Conservation (phyloP, 1,284 basidiomycete genomes). For the Dichomitus squalens region DNA sequence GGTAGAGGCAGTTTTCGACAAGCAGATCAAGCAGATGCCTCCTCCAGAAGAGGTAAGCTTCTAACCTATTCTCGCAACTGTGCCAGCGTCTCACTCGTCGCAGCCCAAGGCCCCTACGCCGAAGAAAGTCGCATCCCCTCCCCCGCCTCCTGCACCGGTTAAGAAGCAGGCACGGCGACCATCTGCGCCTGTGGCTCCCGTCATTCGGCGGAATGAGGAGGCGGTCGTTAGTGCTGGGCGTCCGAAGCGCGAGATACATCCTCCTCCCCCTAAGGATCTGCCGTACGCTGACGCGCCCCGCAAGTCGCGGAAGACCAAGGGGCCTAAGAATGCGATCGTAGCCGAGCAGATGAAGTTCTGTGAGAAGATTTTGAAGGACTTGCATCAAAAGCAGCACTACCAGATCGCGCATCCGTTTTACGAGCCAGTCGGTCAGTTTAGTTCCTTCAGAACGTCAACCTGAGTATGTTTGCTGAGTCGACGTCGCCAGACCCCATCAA, state of each 20-base stretch:
- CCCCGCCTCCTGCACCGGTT: conserved; percentile 34
- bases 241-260: conserved; percentile 96
- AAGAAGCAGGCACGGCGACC: conserved; percentile 67
- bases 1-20: conserved; percentile 87
- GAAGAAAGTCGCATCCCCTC: conserved; percentile 53
- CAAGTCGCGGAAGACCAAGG: conserved; percentile 65
- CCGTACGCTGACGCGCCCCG: conserved; percentile 79
- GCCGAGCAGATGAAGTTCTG: conserved; percentile 89
- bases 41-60: conserved; percentile 68
- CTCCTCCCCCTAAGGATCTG: conserved; percentile 91
- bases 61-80: not conserved
- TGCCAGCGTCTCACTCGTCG: not conserved
- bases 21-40: conserved; percentile 85
- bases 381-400: conserved; percentile 82
- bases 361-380: conserved; percentile 72
- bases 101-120: conserved; percentile 52
- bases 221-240: conserved; percentile 57
- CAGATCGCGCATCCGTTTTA: conserved; percentile 85
- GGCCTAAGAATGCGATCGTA: conserved; percentile 67
- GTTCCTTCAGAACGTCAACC: not conserved
- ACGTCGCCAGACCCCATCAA: conserved; percentile 63
- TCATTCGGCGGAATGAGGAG: conserved; percentile 73
- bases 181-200: conserved; percentile 72
- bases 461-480: too few relatives aligned
- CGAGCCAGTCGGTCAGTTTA: conserved; percentile 85